Percentiles rank a stretch among this genome's conserved stretches.
Evolutionary conservation across 1,284 basidiomycete species (phyloP).

Genomic region (Ganoderma meredithae): DNA sequence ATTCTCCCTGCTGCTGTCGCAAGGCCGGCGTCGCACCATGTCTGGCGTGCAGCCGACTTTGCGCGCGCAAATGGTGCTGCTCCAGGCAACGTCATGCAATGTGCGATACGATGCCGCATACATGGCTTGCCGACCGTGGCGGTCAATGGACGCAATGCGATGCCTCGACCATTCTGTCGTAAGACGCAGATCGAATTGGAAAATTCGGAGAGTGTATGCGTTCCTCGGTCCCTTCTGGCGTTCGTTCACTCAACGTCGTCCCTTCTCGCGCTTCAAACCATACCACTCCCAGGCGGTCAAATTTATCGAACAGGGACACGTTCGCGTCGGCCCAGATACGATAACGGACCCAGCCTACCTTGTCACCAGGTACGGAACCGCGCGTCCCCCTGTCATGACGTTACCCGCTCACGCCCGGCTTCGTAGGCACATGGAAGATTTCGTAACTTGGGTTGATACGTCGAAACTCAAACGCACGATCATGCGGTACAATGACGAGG

Average conservation of each 20-base stretch:
- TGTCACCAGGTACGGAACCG: constrained; percentile 77
- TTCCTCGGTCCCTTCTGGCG: background rate
- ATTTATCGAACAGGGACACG: constrained; percentile 98
- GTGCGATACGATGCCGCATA: background rate
- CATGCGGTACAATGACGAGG: constrained; percentile 97
- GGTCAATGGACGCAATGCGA: background rate
- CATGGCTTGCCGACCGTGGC: background rate
- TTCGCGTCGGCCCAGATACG: constrained; percentile 95
- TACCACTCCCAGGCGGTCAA: constrained; percentile 81
- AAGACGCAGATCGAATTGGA: background rate
- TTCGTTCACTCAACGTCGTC: background rate
- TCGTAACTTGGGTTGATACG: constrained; percentile 99
- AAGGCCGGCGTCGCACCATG: background rate
- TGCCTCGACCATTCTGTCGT: background rate
- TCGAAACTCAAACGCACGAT: constrained; percentile 97
- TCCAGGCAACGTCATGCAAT: background rate
- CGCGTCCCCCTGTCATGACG: background rate
- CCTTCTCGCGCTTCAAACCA: background rate
- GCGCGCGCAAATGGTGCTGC: background rate
- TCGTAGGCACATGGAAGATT: constrained; percentile 94
- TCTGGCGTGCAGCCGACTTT: background rate
- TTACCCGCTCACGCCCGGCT: constrained; percentile 15
- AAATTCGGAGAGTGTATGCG: background rate
- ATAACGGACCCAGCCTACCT: constrained; percentile 97
- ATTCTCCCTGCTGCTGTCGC: background rate